Base-by-base conservation (phyloP, 2,329 filamentous ascomycete species). In the Daldinia sp. region DNA sequence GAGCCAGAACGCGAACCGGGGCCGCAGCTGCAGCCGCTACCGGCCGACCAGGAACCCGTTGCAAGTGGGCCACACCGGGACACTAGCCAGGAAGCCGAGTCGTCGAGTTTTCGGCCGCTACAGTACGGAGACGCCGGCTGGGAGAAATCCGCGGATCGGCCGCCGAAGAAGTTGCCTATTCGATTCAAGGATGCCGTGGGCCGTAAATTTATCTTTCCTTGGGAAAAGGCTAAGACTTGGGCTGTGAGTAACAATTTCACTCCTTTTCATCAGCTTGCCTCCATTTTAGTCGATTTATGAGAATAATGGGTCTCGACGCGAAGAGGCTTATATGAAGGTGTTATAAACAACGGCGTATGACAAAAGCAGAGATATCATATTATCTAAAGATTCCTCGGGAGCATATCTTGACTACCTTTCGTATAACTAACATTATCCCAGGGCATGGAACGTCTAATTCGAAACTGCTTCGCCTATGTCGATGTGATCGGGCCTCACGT, bases 161-260 rank as follows among this genome's bases (percentile, higher is more conserved):
- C 71, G 9, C 71, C 71, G 8, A 64, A 61, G 25, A 74, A 74
- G 68, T 80, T 86, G 50, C 86, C 86, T 6, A 84, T 90, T 72
- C 85, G 85, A 63, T 89, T 88, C 74, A 87, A 87, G 70, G 88
- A 90, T 75, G 87, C 86, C 1, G 81, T 90, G 32, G 86, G 86
- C 25, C 80, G 87, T 61, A 88, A 87, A 70, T 90, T 87, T 73
- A 84, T 83, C 69, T 89, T 90, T 68, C 87, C 87, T 4, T 90
- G 85, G 77, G 82, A 88, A 65, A 75, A 88, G 48, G 90, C 86
- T 73, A 86, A 84, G 71, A 88, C 84, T 2, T 89, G 86, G 86
- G 79, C 81, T 77, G 85, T 87, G 79, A 75, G 79, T 63, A 15
- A 45, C 1, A 7, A 27, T 45, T 45, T 45, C 39, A 9, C 7